Evolutionary conservation across 352 stramenopile genomes (phyloP).

Genomic region (Globisporangium solare): DNA sequence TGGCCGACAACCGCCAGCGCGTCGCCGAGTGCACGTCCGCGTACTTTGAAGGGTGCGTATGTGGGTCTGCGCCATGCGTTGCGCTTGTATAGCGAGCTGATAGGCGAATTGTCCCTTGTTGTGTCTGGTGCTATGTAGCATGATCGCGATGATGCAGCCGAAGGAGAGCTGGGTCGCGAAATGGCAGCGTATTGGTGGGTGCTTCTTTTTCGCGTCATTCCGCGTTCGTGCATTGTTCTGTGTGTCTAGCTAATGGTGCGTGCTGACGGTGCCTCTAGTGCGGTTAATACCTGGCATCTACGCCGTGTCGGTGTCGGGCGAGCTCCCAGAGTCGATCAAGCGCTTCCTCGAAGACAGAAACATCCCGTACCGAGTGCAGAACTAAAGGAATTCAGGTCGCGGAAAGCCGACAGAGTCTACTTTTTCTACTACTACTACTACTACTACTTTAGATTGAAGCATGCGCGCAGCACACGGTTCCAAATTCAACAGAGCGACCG

Average conservation of each 20-base stretch:
- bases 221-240: neutral
- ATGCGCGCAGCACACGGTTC: too few species aligned
- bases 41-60: slow-evolving; percentile 82
- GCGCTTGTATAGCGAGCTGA: neutral
- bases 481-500: too few species aligned
- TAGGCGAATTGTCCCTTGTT: too few species aligned
- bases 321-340: slow-evolving; percentile 86
- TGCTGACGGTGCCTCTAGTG: slow-evolving; percentile 23
- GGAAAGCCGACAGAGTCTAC: neutral
- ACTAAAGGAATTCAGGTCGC: slow-evolving; percentile 15
- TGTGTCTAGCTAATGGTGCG: neutral
- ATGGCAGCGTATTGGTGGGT: slow-evolving; percentile 81
- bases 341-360: slow-evolving; percentile 84
- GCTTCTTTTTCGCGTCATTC: neutral
- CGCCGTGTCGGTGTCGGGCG: slow-evolving; percentile 81
- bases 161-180: slow-evolving; percentile 89
- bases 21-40: slow-evolving; percentile 86
- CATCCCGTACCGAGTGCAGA: slow-evolving; percentile 82
- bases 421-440: too few species aligned
- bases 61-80: neutral
- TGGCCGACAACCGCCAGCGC: slow-evolving; percentile 86
- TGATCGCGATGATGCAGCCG: slow-evolving; percentile 88
- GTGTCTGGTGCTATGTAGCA: slow-evolving; percentile 22
- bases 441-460: too few species aligned
- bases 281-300: slow-evolving; percentile 83